Conservation (phyloP, 805 yeast genomes). For the Pichia paraexigua region DNA sequence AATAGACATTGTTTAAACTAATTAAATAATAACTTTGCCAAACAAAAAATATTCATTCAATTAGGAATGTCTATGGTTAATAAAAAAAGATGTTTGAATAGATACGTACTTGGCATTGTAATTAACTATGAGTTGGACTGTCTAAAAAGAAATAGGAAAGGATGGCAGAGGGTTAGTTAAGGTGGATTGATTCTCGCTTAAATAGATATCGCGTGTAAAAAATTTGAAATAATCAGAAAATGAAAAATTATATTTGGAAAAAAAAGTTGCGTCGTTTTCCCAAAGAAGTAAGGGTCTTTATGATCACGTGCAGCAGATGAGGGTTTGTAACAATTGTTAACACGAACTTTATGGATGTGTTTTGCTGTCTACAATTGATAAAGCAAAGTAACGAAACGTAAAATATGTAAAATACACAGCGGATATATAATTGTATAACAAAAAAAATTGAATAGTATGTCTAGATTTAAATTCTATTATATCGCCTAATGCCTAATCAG, state of each 20-base stretch:
- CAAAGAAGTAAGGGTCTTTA: neutral
- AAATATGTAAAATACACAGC: neutral
- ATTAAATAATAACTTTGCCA: neutral
- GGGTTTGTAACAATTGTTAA: neutral
- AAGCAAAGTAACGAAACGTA: neutral
- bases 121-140: slow-evolving; percentile 4
- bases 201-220: neutral
- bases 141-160: neutral
- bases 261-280: neutral
- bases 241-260: neutral
- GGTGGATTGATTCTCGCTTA: neutral
- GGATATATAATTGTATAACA: neutral
- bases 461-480: neutral
- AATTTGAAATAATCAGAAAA: neutral
- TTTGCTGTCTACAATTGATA: neutral
- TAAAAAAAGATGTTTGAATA: neutral
- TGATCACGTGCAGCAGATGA: neutral
- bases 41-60: neutral
- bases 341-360: too few species aligned
- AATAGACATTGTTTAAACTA: slow-evolving; percentile 6
- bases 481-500: slow-evolving; percentile 8
- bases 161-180: neutral
- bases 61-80: slow-evolving; percentile 3
- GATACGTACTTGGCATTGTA: slow-evolving; percentile 26
- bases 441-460: neutral